Conservation (phyloP, 345 rosid genomes). For the Hibiscus tridactylites region DNA sequence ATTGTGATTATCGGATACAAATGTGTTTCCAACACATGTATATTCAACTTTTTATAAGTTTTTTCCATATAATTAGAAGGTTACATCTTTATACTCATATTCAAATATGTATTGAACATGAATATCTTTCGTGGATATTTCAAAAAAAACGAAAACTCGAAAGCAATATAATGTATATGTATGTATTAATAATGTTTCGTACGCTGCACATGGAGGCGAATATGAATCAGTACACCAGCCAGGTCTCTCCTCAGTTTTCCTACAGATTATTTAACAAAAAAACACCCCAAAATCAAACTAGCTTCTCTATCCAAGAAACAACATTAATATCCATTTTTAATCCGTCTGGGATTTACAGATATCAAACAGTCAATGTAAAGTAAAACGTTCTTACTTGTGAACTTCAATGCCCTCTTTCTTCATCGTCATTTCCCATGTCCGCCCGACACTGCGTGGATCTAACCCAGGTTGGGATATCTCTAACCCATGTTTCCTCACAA, state of each 20-base stretch:
- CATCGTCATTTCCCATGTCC: conserved; percentile 95
- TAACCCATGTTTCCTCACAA: conserved; percentile 71
- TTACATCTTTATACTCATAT: not conserved
- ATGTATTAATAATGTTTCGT: not conserved
- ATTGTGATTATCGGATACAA: too few species aligned
- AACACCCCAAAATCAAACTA: not conserved
- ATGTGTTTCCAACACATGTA: too few species aligned
- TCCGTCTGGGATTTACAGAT: too few species aligned
- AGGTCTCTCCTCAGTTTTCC: conserved; percentile 67
- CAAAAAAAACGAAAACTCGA: too few species aligned
- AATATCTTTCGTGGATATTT: too few species aligned
- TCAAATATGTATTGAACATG: not conserved
- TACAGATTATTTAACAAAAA: conserved; percentile 13
- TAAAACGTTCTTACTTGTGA: conserved; percentile 55
- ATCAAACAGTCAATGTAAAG: not conserved
- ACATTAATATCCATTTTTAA: too few species aligned
- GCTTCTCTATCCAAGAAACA: too few species aligned
- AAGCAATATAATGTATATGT: not conserved
- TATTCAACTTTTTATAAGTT: too few species aligned
- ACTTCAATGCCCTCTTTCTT: conserved; percentile 69
- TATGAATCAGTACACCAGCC: conserved; percentile 77
- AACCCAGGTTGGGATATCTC: conserved; percentile 97
- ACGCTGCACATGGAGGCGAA: conserved; percentile 98
- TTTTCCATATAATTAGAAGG: too few species aligned
- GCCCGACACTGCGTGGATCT: conserved; percentile 60